These are phyloP conservation scores for Sporothrix euskadiensis DNA, from an alignment of 2,329 filamentous ascomycete species.

Conservation along the genomic window DNA sequence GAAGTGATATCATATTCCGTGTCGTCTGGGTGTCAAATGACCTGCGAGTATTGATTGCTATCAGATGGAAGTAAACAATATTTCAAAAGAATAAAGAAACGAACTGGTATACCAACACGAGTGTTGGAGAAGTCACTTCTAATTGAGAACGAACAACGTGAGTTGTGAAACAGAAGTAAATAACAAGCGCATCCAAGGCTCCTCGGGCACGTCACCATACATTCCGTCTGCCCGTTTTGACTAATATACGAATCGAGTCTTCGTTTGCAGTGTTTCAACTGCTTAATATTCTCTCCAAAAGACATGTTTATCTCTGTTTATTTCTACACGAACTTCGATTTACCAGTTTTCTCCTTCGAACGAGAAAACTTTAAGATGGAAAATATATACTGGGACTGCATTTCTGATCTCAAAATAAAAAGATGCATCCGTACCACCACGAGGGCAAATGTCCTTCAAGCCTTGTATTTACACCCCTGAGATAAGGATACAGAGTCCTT, in stretches of 20 bases:
- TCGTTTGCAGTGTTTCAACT: no score
- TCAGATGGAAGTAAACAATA: neutral
- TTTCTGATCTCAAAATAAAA: no score
- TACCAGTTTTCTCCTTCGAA: no score
- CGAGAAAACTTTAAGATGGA: no score
- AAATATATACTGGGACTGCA: no score
- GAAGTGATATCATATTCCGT: neutral
- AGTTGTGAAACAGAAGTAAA: neutral
- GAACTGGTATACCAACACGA: neutral
- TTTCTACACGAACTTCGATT: no score
- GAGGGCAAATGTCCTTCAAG: no score
- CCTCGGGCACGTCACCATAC: neutral
- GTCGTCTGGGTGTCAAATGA: slow-evolving; percentile 10
- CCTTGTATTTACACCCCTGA: neutral
- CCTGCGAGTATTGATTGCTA: neutral
- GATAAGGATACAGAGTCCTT: neutral
- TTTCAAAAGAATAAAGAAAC: neutral
- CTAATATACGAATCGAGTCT: no score
- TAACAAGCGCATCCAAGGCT: neutral
- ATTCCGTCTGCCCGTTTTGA: neutral
- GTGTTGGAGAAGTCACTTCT: neutral
- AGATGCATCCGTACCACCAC: no score
- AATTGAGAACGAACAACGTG: neutral
- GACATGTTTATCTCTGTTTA: no score
- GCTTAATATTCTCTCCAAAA: no score